Percentiles rank a stretch among this genome's conserved stretches.
Conservation (phyloP, 805 yeast genomes). For the Schwanniomyces occidentalis region DNA sequence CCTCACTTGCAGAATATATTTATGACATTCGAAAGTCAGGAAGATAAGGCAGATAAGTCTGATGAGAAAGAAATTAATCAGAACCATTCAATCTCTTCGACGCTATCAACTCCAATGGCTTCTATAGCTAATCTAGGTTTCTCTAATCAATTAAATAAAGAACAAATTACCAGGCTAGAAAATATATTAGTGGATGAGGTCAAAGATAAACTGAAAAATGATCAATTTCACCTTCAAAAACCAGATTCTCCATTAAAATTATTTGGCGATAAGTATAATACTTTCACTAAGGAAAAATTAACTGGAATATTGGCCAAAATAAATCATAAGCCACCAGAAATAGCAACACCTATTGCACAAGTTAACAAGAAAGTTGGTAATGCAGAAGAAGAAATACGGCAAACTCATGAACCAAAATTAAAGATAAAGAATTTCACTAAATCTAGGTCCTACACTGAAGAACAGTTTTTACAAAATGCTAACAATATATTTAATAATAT, state of each 20-base stretch:
- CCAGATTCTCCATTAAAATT: conserved; percentile 44
- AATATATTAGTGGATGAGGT: conserved; percentile 22
- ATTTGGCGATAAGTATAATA: conserved; percentile 39
- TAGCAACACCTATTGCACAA: conserved; percentile 1
- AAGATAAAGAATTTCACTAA: conserved; percentile 32
- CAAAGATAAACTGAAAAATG: conserved; percentile 16
- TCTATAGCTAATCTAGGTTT: conserved; percentile 20
- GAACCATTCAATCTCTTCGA: conserved; percentile 30
- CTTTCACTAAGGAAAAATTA: conserved; percentile 38
- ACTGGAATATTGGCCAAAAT: conserved; percentile 26
- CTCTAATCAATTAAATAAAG: conserved; percentile 6
- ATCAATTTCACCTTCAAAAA: conserved; percentile 14
- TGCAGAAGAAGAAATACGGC: background rate
- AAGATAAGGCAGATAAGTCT: conserved; percentile 5
- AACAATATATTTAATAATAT: conserved; percentile 38
- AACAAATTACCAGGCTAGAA: conserved; percentile 17
- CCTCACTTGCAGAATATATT: conserved; percentile 35
- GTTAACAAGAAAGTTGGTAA: background rate
- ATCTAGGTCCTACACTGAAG: conserved; percentile 34
- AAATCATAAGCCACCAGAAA: conserved; percentile 13
- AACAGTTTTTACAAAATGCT: conserved; percentile 39
- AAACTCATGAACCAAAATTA: conserved; percentile 18
- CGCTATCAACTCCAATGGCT: conserved; percentile 39
- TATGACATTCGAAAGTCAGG: conserved; percentile 19
- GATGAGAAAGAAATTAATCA: conserved; percentile 5